Evolutionary conservation across 2,329 filamentous ascomycete genomes (phyloP).

Genomic region (Aspergillus tamarii): DNA sequence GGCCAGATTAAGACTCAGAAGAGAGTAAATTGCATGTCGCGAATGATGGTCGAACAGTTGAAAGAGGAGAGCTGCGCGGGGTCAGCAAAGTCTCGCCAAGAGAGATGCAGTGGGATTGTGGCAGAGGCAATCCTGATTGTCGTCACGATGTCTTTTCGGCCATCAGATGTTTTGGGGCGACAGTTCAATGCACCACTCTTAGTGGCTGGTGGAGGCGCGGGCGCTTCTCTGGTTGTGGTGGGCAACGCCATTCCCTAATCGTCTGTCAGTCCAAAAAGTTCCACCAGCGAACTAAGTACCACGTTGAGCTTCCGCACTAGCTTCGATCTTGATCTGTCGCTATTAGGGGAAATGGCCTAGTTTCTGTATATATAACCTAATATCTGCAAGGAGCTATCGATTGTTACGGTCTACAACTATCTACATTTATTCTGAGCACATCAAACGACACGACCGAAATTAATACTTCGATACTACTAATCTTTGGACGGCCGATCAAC

Average conservation of each 20-base stretch:
- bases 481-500: not conserved
- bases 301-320: not conserved
- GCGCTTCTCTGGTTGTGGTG: constrained; percentile 33
- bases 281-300: not conserved
- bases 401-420: not conserved
- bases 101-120: constrained; percentile 7
- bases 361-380: not conserved
- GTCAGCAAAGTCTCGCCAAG: constrained; percentile 9
- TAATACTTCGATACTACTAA: not conserved
- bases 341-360: not conserved
- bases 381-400: not conserved
- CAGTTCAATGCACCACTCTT: constrained; percentile 2
- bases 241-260: constrained; percentile 32
- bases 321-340: not conserved
- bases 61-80: constrained; percentile 10
- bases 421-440: not conserved
- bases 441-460: not conserved
- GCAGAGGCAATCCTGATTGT: constrained; percentile 11
- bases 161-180: constrained; percentile 29
- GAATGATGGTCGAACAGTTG: constrained; percentile 5
- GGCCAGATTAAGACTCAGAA: constrained; percentile 23
- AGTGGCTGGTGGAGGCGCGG: constrained; percentile 29
- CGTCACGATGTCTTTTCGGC: constrained; percentile 15
- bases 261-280: not conserved
- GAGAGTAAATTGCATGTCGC: constrained; percentile 28